Conservation (phyloP, 257 asterid genomes). For the Solanum piurae region DNA sequence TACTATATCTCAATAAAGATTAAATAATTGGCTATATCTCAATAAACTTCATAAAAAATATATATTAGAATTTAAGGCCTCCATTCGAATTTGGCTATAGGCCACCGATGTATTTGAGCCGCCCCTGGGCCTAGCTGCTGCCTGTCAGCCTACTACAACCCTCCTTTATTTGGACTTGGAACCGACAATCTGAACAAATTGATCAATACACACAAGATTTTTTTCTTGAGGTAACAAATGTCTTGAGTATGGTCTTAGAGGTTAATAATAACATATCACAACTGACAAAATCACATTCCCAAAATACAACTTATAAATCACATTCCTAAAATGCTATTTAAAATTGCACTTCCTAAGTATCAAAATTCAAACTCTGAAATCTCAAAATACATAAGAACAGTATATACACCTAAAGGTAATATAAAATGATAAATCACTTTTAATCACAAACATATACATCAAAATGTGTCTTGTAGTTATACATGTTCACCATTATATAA, state of each 20-base stretch:
- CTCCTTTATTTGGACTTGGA: not conserved
- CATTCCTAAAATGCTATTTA: not conserved
- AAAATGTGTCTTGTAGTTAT: not conserved
- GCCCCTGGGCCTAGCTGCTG: not conserved
- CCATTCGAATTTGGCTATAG: no score
- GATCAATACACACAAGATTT: not conserved
- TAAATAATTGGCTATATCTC: no score
- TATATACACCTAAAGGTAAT: not conserved
- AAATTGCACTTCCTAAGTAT: not conserved
- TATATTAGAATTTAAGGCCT: no score
- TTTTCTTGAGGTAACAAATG: not conserved
- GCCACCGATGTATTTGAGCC: no score
- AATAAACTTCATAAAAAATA: no score
- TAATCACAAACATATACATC: not conserved
- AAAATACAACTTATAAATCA: not conserved
- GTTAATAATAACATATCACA: not conserved
- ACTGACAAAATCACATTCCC: not conserved
- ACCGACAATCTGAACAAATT: not conserved
- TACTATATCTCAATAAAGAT: no score
- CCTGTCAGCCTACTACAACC: not conserved
- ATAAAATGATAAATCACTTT: not conserved
- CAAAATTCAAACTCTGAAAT: not conserved
- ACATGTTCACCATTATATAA: not conserved
- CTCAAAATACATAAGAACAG: not conserved
- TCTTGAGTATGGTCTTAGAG: not conserved